Conservation (phyloP, 2,329 filamentous ascomycete genomes). For the Colletotrichum trifolii region DNA sequence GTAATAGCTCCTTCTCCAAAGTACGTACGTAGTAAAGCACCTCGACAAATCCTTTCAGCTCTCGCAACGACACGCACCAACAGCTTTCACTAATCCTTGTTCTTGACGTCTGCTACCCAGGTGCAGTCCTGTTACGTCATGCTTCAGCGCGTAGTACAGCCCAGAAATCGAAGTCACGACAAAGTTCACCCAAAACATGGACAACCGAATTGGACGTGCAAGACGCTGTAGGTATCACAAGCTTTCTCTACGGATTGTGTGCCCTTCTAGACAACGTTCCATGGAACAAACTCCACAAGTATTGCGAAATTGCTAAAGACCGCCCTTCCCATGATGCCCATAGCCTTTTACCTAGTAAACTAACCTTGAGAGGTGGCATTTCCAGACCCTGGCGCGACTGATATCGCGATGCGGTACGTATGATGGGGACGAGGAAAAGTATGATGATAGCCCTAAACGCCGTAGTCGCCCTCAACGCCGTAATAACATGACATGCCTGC, state of each 20-base stretch:
- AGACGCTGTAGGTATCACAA: too few species aligned
- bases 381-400: not conserved
- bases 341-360: conserved; percentile 5
- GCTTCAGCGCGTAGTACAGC: not conserved
- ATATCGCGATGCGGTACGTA: not conserved
- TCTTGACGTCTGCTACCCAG: too few species aligned
- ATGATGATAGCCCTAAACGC: conserved; percentile 29
- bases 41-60: too few species aligned
- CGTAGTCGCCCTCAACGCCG: conserved; percentile 29
- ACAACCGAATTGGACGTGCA: too few species aligned
- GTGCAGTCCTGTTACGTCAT: conserved; percentile 18
- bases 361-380: not conserved
- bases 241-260: not conserved
- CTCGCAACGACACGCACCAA: too few species aligned
- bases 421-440: not conserved
- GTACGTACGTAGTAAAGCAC: too few species aligned
- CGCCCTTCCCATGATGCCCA: conserved; percentile 13
- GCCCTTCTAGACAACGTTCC: conserved; percentile 3
- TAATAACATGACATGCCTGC: conserved; percentile 28
- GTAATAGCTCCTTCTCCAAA: not conserved
- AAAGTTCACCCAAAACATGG: too few species aligned
- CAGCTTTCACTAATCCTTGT: too few species aligned
- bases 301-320: conserved; percentile 16
- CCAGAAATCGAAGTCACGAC: too few species aligned
- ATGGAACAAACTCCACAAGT: not conserved